phyloP scores from a whole-genome alignment of 75 land plant species.

The Sequoia sempervirens region DNA sequence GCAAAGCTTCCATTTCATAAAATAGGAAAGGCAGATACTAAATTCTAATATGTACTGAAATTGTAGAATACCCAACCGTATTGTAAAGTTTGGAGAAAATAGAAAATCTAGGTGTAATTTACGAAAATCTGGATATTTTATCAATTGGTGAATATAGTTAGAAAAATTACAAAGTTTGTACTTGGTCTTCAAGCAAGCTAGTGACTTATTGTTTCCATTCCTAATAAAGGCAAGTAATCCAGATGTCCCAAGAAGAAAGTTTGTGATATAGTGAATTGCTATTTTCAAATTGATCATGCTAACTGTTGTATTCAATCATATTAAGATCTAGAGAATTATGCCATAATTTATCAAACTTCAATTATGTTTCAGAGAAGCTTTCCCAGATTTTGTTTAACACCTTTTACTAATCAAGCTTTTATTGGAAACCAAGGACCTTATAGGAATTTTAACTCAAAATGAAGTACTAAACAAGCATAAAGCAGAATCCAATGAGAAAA shows the following conservation, averaged over 20 bases:
- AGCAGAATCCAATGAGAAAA: neutral
- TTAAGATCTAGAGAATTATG: neutral
- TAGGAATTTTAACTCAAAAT: neutral
- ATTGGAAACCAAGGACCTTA: constrained; percentile 1
- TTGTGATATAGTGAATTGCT: neutral
- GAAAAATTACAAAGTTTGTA: too few relatives aligned
- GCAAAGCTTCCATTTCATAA: neutral
- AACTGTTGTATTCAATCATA: neutral
- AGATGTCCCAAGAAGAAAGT: neutral
- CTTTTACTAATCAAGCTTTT: neutral
- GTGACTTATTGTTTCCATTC: neutral
- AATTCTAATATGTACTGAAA: neutral
- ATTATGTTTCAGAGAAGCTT: neutral
- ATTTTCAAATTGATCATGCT: neutral
- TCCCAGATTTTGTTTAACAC: neutral
- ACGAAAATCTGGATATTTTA: neutral
- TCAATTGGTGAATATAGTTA: neutral
- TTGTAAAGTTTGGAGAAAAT: neutral
- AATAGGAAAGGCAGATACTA: neutral
- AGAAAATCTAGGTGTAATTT: neutral
- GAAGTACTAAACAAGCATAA: constrained; percentile 2
- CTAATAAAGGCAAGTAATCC: neutral
- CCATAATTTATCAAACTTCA: neutral
- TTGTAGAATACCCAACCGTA: neutral
- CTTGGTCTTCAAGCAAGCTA: neutral